These are phyloP conservation scores for Thuja plicata DNA, from an alignment of 83 land plant species.

Conservation along the genomic window DNA sequence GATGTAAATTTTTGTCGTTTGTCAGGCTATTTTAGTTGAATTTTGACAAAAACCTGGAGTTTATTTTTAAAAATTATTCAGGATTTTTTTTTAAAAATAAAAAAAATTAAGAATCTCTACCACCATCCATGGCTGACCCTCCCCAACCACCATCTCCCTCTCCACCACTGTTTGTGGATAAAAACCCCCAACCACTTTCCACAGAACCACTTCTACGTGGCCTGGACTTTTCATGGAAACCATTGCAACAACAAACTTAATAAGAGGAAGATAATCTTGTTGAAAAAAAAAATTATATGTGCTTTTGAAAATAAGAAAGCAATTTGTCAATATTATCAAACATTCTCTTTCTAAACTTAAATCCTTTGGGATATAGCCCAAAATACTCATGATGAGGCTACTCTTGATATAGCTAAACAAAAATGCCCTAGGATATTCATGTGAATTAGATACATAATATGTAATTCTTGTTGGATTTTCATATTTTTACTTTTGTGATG, in stretches of 20 bases:
- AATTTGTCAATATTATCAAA: conserved; percentile 85
- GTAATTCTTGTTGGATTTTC: no score
- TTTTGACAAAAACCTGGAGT: no score
- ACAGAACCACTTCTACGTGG: conserved; percentile 40
- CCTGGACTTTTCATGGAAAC: conserved; percentile 85
- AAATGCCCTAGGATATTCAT: conserved; percentile 95
- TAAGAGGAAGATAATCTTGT: conserved; percentile 50
- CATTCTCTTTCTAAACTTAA: conserved; percentile 67
- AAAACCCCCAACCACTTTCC: conserved; percentile 28
- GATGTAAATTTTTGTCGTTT: no score
- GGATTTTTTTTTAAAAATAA: no score
- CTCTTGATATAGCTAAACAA: conserved; percentile 79
- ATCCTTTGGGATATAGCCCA: conserved; percentile 66
- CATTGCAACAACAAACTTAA: conserved; percentile 80
- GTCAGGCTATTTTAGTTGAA: no score
- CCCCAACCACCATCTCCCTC: conserved; percentile 20
- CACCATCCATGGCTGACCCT: neutral
- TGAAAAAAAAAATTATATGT: conserved; percentile 78
- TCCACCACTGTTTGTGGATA: conserved; percentile 24
- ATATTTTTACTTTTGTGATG: conserved; percentile 62
- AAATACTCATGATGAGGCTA: conserved; percentile 88
- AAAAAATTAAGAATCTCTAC: no score
- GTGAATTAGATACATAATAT: conserved; percentile 83
- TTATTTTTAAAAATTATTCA: no score
- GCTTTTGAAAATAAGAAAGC: conserved; percentile 80